Conservation (phyloP, 148 eudicot genomes). For the Rheum nobile region DNA sequence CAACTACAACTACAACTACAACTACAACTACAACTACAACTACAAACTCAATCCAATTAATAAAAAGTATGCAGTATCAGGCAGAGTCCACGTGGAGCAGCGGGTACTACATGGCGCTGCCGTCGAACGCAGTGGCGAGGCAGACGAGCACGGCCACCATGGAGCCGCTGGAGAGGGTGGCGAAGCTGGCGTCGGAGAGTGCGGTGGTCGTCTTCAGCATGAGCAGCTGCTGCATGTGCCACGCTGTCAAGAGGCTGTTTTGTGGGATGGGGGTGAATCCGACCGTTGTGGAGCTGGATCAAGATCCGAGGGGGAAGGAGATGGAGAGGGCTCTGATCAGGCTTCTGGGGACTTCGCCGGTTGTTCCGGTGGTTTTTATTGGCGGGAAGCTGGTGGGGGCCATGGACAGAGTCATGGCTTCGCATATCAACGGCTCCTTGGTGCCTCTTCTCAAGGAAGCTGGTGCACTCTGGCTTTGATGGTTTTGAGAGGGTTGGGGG, state of each 20-base stretch:
- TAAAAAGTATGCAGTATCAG: background rate
- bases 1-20: too few relatives aligned
- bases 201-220: slow-evolving; percentile 46
- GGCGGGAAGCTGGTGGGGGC: slow-evolving; percentile 52
- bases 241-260: slow-evolving; percentile 58
- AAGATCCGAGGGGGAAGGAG: slow-evolving; percentile 46
- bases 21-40: too few relatives aligned
- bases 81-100: slow-evolving; percentile 15
- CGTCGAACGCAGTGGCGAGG: too few relatives aligned
- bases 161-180: slow-evolving; percentile 38
- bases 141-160: background rate
- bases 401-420: slow-evolving; percentile 49
- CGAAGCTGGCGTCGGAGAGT: slow-evolving; percentile 24
- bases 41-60: background rate
- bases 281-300: slow-evolving; percentile 54
- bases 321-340: slow-evolving; percentile 40
- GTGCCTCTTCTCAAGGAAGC: slow-evolving; percentile 49
- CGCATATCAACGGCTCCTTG: slow-evolving; percentile 43
- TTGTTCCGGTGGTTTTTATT: slow-evolving; percentile 41
- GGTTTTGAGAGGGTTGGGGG: too few relatives aligned
- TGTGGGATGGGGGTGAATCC: slow-evolving; percentile 65
- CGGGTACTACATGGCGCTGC: slow-evolving; percentile 19
- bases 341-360: slow-evolving; percentile 24
- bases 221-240: slow-evolving; percentile 65
- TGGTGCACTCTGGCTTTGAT: slow-evolving; percentile 36